Conservation (phyloP, 2,329 filamentous ascomycete species). For the Tolypocladium sp. region DNA sequence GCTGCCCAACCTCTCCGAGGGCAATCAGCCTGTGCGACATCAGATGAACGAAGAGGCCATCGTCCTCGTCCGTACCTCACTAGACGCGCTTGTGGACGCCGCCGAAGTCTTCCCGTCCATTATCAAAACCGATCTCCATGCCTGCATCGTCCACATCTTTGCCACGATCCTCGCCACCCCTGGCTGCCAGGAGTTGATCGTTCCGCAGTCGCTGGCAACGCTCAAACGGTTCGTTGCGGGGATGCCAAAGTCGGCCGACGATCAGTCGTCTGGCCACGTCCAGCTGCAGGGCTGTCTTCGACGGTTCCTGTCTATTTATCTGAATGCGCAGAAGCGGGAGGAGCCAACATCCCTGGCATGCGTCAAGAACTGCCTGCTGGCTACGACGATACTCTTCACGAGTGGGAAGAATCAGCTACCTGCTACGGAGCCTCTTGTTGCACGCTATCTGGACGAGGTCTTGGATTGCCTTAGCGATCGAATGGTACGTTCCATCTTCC, state of each 20-base stretch:
- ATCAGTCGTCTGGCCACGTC: constrained; percentile 43
- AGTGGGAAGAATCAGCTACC: constrained; percentile 66
- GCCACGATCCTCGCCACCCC: constrained; percentile 84
- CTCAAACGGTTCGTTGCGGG: constrained; percentile 83
- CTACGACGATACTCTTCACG: constrained; percentile 81
- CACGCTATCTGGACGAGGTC: constrained; percentile 68
- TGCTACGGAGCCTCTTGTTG: constrained; percentile 65
- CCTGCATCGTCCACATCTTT: constrained; percentile 95
- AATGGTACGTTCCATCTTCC: constrained; percentile 42
- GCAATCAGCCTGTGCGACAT: constrained; percentile 57
- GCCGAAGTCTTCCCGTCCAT: constrained; percentile 93
- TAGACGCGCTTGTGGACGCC: constrained; percentile 86
- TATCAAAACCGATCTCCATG: constrained; percentile 92
- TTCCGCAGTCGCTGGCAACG: constrained; percentile 82
- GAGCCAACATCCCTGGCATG: constrained; percentile 68
- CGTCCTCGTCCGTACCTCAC: constrained; percentile 65
- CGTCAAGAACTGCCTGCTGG: constrained; percentile 87
- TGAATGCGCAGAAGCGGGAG: constrained; percentile 67
- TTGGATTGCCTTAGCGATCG: constrained; percentile 74
- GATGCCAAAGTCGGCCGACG: constrained; percentile 45
- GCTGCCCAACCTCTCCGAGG: constrained; percentile 70
- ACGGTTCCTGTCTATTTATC: constrained; percentile 72
- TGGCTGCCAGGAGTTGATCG: constrained; percentile 72
- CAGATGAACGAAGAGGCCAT: constrained; percentile 83
- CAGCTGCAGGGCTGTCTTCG: constrained; percentile 77